Conservation (phyloP, 2,329 filamentous ascomycete genomes). For the Emmonsiellopsis sp. region DNA sequence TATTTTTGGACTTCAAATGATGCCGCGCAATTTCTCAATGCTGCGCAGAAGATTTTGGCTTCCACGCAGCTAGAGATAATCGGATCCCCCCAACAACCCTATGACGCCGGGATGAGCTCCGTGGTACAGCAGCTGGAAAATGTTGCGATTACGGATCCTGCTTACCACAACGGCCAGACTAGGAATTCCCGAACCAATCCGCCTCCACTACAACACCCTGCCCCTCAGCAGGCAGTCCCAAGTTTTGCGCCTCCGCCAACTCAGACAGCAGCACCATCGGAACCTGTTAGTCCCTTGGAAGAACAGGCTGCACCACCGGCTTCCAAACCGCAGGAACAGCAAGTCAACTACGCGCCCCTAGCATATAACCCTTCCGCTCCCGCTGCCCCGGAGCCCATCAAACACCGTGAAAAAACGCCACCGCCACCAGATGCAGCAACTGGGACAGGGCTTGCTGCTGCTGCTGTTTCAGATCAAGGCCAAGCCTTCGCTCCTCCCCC, state of each 20-base stretch:
- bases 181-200: conserved; percentile 27
- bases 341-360: conserved; percentile 39
- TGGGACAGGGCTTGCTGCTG: conserved; percentile 36
- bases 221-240: conserved; percentile 13
- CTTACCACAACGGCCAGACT: conserved; percentile 36
- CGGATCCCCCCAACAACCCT: conserved; percentile 30
- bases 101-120: conserved; percentile 42
- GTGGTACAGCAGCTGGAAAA: conserved; percentile 56
- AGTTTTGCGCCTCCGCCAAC: conserved; percentile 17
- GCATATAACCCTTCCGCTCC: conserved; percentile 60
- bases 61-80: conserved; percentile 40
- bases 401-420: conserved; percentile 57
- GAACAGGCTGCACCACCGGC: conserved; percentile 1
- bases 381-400: conserved; percentile 55
- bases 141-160: conserved; percentile 47
- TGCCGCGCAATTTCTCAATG: conserved; percentile 43
- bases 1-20: conserved; percentile 57
- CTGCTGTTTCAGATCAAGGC: conserved; percentile 29
- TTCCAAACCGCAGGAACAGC: conserved; percentile 14
- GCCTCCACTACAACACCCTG: conserved; percentile 9
- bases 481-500: conserved; percentile 23
- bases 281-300: conserved; percentile 8
- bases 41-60: conserved; percentile 26
- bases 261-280: conserved; percentile 12
- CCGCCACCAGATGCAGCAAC: conserved; percentile 48